Evolutionary conservation across 495 filamentous ascomycete species (phyloP), one percentile per base, ranked within the genome.

Genomic region (Emericellopsis terricola): DNA sequence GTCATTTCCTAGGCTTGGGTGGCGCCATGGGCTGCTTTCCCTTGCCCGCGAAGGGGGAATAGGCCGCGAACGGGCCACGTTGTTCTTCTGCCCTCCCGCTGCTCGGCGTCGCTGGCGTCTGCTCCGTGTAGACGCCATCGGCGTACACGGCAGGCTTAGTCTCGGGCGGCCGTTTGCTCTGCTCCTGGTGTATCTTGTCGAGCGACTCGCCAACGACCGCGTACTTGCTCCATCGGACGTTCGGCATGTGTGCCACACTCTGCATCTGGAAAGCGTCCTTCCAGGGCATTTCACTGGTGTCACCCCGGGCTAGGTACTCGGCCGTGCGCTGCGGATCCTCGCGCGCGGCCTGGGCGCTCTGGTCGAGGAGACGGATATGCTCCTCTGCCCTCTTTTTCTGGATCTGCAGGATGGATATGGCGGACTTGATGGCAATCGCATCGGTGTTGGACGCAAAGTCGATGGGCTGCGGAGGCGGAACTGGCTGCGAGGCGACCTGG

Each of bases 141-240:
- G 54, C 38, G 0, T 50, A 46, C 0, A 68, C 9, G 8, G 38
- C 21, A 4, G 50, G 45, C 4, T 76, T 73, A 30, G 60, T 53
- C 11, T 65, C 42, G 16, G 53, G 57, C 0, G 84, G 84, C 26
- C 78, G 62, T 32, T 54, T 53, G 19, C 69, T 43, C 52, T 91
- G 81, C 53, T 89, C 78, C 36, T 70, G 65, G 55, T 94, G 85
- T 42, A 92, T 61, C 51, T 75, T 77, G 49, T 92, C 81, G 29
- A 94, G 55, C 8, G 77, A 63, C 37, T 79, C 76, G 17, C 83
- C 84, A 1, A 84, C 73, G 13, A 92, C 62, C 38, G 76, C 77
- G 49, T 94, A 94, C 48, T 91, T 82, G 4, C 71, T 69, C 85
- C 85, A 94, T 57, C 91, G 91, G 38, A 94, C 69, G 2, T 81